These are phyloP conservation scores for Spinellus fusiger DNA, from an alignment of 192 early-diverging fungal species.

Conservation along the genomic window DNA sequence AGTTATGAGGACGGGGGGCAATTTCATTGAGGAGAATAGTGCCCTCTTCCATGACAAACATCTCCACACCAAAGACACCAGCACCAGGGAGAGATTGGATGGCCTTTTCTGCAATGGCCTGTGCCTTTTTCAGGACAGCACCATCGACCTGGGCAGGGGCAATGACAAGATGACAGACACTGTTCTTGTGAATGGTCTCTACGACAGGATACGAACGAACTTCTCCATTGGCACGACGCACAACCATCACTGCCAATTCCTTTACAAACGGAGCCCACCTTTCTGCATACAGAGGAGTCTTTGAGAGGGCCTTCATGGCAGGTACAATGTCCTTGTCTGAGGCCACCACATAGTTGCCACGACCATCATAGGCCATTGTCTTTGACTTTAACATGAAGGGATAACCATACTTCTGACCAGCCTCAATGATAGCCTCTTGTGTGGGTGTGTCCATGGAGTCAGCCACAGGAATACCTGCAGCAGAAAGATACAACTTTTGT, in stretches of 20 bases:
- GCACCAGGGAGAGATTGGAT: constrained; percentile 73
- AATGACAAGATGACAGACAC: constrained; percentile 93
- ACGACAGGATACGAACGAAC: constrained; percentile 88
- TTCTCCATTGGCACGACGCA: constrained; percentile 66
- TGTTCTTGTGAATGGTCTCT: constrained; percentile 96
- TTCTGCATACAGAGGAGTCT: constrained; percentile 83
- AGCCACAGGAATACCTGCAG: constrained; percentile 64
- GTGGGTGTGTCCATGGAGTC: constrained; percentile 58
- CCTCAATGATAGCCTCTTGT: constrained; percentile 44
- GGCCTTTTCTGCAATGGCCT: constrained; percentile 79
- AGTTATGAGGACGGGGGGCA: constrained; percentile 98
- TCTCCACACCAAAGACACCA: constrained; percentile 96
- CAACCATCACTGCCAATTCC: constrained; percentile 98
- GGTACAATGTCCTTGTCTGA: constrained; percentile 57
- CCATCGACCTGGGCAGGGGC: constrained; percentile 96
- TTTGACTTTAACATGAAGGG: constrained; percentile 96
- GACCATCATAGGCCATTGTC: constrained; percentile 91
- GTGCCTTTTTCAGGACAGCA: constrained; percentile 59
- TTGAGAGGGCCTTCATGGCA: constrained; percentile 56
- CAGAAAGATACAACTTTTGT: constrained; percentile 78
- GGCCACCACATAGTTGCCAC: constrained; percentile 88
- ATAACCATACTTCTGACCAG: constrained; percentile 71
- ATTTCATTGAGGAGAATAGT: constrained; percentile 93
- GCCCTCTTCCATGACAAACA: constrained; percentile 90
- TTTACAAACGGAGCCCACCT: constrained; percentile 89